Evolutionary conservation across 2,329 filamentous ascomycete genomes (phyloP).

Genomic region (Colletotrichum chrysophilum): DNA sequence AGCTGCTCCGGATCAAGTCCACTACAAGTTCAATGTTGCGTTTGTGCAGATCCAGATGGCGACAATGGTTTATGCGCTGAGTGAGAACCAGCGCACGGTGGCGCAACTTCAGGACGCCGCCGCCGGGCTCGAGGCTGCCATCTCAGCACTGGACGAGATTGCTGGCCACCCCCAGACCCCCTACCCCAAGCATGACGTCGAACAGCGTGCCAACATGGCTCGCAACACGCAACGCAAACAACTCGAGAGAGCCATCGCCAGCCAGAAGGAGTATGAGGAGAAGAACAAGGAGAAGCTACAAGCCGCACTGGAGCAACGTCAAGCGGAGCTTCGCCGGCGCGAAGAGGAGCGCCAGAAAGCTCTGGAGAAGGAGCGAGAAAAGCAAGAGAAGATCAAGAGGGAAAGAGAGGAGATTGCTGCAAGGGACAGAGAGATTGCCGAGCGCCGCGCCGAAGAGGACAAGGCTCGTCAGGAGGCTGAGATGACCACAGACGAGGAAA

Average conservation of each 20-base stretch:
- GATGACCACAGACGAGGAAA: conserved; percentile 81
- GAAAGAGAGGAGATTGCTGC: conserved; percentile 84
- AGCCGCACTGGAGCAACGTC: conserved; percentile 78
- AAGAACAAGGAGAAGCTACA: conserved; percentile 89
- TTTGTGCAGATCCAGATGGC: conserved; percentile 97
- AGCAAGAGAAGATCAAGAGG: conserved; percentile 81
- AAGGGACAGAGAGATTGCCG: conserved; percentile 74
- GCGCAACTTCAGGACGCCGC: conserved; percentile 82
- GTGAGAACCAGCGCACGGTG: conserved; percentile 78
- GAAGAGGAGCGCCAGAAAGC: conserved; percentile 77
- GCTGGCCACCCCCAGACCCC: conserved; percentile 72
- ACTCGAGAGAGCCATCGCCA: conserved; percentile 82
- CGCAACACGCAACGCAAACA: conserved; percentile 94
- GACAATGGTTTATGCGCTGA: conserved; percentile 75
- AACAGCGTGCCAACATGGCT: conserved; percentile 97
- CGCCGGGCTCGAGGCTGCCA: conserved; percentile 83
- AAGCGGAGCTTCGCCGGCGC: conserved; percentile 78
- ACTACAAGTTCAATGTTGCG: conserved; percentile 97
- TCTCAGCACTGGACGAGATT: conserved; percentile 72
- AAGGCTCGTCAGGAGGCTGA: conserved; percentile 74
- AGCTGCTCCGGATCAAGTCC: conserved; percentile 80
- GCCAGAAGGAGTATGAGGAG: conserved; percentile 89
- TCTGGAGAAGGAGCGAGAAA: conserved; percentile 73
- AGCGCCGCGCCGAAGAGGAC: conserved; percentile 75
- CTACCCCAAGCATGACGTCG: conserved; percentile 88